phyloP scores from a whole-genome alignment of 1,284 basidiomycete genomes.

The Leccinum pallidistipes region DNA sequence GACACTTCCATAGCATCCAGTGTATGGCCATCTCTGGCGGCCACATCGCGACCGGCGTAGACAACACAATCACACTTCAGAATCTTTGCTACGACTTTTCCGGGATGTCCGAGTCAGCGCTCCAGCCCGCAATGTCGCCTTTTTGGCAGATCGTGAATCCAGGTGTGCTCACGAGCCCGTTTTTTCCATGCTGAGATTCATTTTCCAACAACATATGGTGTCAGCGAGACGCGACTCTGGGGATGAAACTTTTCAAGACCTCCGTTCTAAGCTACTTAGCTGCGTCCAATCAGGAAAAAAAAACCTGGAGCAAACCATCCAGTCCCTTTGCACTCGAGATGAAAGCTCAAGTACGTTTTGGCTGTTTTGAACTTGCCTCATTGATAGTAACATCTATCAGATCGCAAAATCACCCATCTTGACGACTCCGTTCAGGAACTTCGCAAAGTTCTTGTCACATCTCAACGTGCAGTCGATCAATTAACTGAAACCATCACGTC shows the following conservation, averaged over 20 bases:
- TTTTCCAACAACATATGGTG: too few species aligned
- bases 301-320: background rate
- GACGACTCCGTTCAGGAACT: background rate
- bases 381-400: background rate
- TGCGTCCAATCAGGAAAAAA: background rate
- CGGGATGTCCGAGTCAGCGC: too few species aligned
- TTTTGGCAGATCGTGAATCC: background rate
- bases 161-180: too few species aligned
- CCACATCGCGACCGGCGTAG: background rate
- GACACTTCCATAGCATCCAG: too few species aligned
- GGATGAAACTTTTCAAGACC: background rate
- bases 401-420: background rate
- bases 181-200: too few species aligned
- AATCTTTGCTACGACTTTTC: background rate
- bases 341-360: background rate
- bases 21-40: background rate
- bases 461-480: background rate
- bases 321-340: background rate
- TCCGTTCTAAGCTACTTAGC: background rate
- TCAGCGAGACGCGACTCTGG: too few species aligned
- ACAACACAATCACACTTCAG: background rate
- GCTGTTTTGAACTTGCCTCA: background rate
- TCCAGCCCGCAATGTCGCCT: background rate
- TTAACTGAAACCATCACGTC: background rate
- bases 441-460: background rate